These are phyloP conservation scores for Diaporthe sp. DNA, from an alignment of 2,329 filamentous ascomycete species.

Conservation along the genomic window DNA sequence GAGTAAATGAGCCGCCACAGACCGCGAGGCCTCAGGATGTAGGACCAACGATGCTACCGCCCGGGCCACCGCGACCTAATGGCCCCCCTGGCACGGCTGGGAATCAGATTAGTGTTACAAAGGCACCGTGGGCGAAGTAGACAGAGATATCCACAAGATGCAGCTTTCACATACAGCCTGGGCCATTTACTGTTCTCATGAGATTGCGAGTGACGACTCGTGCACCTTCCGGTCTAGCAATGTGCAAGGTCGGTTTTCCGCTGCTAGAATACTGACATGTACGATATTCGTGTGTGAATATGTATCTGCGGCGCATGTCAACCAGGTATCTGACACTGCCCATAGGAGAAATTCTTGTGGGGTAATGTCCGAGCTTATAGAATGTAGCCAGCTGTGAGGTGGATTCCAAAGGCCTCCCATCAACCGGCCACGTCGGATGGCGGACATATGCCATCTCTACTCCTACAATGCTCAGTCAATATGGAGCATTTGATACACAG, in stretches of 20 bases:
- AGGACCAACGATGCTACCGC: constrained; percentile 11
- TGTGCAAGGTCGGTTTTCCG: neutral
- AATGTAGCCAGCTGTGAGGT: neutral
- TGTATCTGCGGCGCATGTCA: neutral
- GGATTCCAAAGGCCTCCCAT: neutral
- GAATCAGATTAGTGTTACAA: constrained; percentile 40
- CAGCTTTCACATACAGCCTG: no score
- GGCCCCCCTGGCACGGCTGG: constrained; percentile 41
- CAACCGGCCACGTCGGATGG: neutral
- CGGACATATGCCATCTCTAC: no score
- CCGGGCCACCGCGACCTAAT: constrained; percentile 26
- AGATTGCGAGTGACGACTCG: neutral
- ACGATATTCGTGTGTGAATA: neutral
- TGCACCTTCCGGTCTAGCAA: neutral
- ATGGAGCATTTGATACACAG: neutral
- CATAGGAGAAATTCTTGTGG: no score
- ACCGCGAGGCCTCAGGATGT: constrained; percentile 13
- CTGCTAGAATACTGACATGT: neutral
- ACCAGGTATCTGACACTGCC: neutral
- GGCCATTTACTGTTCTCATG: no score
- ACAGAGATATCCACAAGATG: neutral
- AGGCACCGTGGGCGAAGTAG: constrained; percentile 42
- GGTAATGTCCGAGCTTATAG: neutral
- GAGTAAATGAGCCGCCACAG: constrained; percentile 13
- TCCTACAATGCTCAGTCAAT: no score